Conservation (phyloP, 2,329 filamentous ascomycete genomes). For the Xylaria arbuscula region DNA sequence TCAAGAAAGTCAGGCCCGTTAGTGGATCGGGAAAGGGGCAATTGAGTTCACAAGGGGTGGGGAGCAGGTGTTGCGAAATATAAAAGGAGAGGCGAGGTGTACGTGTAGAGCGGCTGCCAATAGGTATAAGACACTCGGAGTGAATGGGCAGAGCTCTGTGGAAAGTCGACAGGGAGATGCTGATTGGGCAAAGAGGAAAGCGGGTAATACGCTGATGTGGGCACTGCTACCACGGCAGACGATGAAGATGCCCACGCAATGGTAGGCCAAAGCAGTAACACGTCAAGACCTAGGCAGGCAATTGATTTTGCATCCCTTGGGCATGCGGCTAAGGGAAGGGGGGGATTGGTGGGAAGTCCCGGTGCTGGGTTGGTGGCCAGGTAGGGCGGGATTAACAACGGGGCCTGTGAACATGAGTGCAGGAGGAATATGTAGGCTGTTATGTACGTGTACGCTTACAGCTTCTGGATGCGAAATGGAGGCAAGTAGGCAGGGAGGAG, state of each 20-base stretch:
- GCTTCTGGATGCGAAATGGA: constrained; percentile 38
- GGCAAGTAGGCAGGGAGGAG: constrained; percentile 29
- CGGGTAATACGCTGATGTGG: constrained; percentile 47
- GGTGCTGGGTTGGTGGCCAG: constrained; percentile 39
- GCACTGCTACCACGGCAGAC: constrained; percentile 49
- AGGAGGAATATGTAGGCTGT: constrained; percentile 44
- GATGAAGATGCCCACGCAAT: constrained; percentile 44
- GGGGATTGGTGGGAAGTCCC: constrained; percentile 47
- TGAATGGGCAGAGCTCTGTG: constrained; percentile 46
- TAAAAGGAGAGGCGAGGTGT: constrained; percentile 46
- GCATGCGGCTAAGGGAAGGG: constrained; percentile 43
- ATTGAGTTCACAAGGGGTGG: constrained; percentile 56
- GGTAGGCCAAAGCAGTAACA: constrained; percentile 51
- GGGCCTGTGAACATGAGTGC: constrained; percentile 38
- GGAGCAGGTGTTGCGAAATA: constrained; percentile 44
- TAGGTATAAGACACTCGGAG: constrained; percentile 45
- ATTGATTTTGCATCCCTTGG: constrained; percentile 48
- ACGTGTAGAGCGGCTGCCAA: constrained; percentile 37
- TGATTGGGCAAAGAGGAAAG: constrained; percentile 47
- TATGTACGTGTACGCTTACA: constrained; percentile 44
- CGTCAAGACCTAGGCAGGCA: constrained; percentile 49
- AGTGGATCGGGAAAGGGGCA: constrained; percentile 60
- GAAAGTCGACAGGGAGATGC: constrained; percentile 33
- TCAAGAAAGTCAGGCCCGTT: constrained; percentile 54
- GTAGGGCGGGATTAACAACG: constrained; percentile 43